These are phyloP conservation scores for Fusarium gaditjirri DNA, from an alignment of 2,329 filamentous ascomycete species.

Conservation along the genomic window DNA sequence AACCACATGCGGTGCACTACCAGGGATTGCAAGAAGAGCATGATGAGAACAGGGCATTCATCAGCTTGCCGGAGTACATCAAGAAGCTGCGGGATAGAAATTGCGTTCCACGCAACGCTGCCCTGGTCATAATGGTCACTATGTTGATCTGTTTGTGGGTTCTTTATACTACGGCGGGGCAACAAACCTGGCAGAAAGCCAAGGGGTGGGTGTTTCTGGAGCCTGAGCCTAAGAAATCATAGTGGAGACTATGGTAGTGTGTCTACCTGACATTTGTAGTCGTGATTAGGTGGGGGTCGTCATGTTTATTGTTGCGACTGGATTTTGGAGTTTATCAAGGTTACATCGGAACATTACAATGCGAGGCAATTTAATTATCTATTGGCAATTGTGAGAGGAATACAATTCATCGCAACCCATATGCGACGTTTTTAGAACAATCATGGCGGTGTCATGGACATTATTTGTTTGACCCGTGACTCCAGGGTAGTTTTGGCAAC, in stretches of 20 bases:
- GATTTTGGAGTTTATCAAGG: slow-evolving; percentile 1
- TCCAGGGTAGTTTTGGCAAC: not conserved
- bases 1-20: slow-evolving; percentile 47
- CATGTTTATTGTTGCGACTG: not conserved
- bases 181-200: slow-evolving; percentile 9
- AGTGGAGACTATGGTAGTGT: not conserved
- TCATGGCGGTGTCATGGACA: not conserved
- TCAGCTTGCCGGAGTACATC: slow-evolving; percentile 39
- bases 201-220: not conserved
- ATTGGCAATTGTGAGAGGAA: not conserved
- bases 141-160: slow-evolving; percentile 4
- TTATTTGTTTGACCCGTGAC: not conserved
- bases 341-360: not conserved
- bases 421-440: not conserved
- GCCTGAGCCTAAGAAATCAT: not conserved
- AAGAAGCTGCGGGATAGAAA: slow-evolving; percentile 21
- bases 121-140: slow-evolving; percentile 25
- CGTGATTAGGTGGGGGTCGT: slow-evolving; percentile 11
- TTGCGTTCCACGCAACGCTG: slow-evolving; percentile 15
- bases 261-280: not conserved
- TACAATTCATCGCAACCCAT: too few species aligned
- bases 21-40: slow-evolving; percentile 36
- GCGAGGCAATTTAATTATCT: too few species aligned
- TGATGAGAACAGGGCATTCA: slow-evolving; percentile 35
- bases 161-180: slow-evolving; percentile 8